These are phyloP conservation scores for Globisporangium echinulatum DNA, from an alignment of 352 stramenopile genomes.

Conservation along the genomic window DNA sequence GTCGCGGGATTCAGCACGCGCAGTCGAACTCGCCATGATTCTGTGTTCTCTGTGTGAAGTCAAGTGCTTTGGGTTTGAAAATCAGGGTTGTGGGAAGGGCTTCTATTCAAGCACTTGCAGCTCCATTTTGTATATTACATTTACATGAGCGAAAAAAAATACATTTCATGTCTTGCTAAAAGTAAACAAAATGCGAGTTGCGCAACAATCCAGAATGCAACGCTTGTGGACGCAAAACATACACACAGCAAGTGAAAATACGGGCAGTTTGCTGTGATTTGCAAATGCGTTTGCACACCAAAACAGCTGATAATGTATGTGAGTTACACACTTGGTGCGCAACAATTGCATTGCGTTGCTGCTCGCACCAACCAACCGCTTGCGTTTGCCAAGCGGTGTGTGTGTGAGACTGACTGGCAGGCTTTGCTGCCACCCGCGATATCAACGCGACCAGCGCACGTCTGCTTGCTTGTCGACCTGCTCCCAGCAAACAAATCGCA, in stretches of 20 bases:
- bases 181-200: not conserved
- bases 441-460: not conserved
- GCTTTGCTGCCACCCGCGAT: not conserved
- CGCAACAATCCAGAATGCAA: not conserved
- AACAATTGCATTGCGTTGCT: not conserved
- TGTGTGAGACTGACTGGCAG: not conserved
- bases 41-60: not conserved
- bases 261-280: not conserved
- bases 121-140: too few relatives aligned
- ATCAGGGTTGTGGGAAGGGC: not conserved
- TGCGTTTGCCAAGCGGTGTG: not conserved
- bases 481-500: too few relatives aligned
- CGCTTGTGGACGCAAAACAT: not conserved
- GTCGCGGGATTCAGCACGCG: conserved; percentile 22
- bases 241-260: too few relatives aligned
- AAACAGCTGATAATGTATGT: not conserved
- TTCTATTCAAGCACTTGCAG: not conserved
- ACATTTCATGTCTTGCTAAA: too few relatives aligned
- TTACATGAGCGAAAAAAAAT: too few relatives aligned
- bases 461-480: too few relatives aligned
- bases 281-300: not conserved
- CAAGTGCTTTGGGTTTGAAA: not conserved
- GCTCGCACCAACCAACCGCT: not conserved
- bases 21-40: conserved; percentile 4
- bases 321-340: not conserved